Conservation (phyloP, 1,139 yeast genomes). For the Saccharomycopsis hybrid region DNA sequence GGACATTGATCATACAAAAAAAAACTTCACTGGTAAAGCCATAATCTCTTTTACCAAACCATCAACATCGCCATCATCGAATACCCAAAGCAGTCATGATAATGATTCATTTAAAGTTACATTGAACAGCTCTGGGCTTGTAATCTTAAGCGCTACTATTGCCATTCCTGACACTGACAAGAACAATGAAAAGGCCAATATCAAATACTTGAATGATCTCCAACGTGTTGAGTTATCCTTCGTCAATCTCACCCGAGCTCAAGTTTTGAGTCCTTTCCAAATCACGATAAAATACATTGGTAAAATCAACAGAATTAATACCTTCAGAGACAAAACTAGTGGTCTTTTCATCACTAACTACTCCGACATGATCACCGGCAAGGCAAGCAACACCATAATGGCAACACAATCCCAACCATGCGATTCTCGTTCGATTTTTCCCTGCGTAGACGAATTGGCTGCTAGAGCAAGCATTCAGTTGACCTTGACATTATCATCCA, state of each 20-base stretch:
- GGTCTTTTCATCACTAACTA: constrained; percentile 69
- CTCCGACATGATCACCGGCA: constrained; percentile 27
- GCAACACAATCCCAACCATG: constrained; percentile 71
- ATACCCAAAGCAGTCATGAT: too few relatives aligned
- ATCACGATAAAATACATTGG: constrained; percentile 40
- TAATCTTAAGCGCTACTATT: constrained; percentile 31
- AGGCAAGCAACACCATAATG: constrained; percentile 43
- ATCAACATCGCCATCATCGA: too few relatives aligned
- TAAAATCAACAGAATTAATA: constrained; percentile 46
- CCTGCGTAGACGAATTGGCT: constrained; percentile 59
- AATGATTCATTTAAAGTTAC: constrained; percentile 24
- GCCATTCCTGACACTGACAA: constrained; percentile 15
- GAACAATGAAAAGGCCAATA: constrained; percentile 30
- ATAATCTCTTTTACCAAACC: constrained; percentile 27
- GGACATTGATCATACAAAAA: constrained; percentile 36
- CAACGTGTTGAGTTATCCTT: constrained; percentile 32
- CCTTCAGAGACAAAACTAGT: constrained; percentile 49
- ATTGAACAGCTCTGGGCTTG: constrained; percentile 39
- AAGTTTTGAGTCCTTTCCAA: constrained; percentile 18
- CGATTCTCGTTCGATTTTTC: constrained; percentile 54
- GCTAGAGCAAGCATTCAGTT: constrained; percentile 47
- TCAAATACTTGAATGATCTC: constrained; percentile 34
- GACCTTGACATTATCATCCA: constrained; percentile 37
- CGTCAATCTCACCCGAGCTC: constrained; percentile 13
- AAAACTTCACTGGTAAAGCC: constrained; percentile 49